Base-by-base conservation (phyloP, 106 monocot genomes). In the Dendrobium huoshanense region DNA sequence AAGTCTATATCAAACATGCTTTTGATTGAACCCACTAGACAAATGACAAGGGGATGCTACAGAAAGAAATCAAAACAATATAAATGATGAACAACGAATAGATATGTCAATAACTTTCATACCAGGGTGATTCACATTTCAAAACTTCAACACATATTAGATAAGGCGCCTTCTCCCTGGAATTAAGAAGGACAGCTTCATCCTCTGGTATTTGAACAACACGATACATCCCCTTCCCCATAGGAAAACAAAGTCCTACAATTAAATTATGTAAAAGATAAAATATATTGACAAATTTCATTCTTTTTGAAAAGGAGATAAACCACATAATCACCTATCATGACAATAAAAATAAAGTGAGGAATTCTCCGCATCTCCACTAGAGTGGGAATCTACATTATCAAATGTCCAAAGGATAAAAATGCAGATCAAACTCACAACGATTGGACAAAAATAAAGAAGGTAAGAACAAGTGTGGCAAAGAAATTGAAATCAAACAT, bases 81-180 rank as follows among this genome's bases (percentile, higher is more conserved):
- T 41, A 76, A 47, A 47, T 75, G 74, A 75, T 17, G 41, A 75
- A 51, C 3, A 13, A 41, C 7, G 67, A 75, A 43, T 3, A 44
- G 4, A 67, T 24, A 48, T 24, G 43, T 43, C n/a, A 77, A 59
- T 9, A 77, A 56, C 25, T 42, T 17, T 54, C 67, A 81, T 88
- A 99, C 99, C 99, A 95, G 67, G 88, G 87, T 29, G 81, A 75
- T 86, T 99, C 99, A 85, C 87, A 89, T 87, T 95, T 99, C 82
- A 99, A 85, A 80, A 99, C 91, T 86, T 99, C 99, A 78, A 99
- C 91, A 77, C 99, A 99, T 82, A 99, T 95, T 47, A 99, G 79
- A 78, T 90, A 99, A 78, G 99, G 99, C 58, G 99, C 99, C 78
- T 99, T 99, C 88, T 99, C 99, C 82, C 99, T 89, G 67, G 99